These are phyloP conservation scores for Noccaea bulbosa DNA, from an alignment of 345 rosid species.

Conservation along the genomic window DNA sequence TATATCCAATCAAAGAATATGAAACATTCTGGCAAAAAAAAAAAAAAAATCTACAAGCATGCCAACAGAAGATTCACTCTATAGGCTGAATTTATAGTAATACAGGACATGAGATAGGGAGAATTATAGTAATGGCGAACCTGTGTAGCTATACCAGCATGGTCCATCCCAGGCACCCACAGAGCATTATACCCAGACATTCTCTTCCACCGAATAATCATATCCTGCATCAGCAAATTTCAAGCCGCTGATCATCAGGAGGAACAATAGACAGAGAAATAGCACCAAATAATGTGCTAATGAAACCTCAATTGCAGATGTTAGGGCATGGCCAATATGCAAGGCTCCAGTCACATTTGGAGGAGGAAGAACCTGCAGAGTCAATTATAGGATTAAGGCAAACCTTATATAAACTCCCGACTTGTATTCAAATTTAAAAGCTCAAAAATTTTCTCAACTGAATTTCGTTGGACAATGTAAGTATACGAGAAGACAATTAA, in stretches of 20 bases:
- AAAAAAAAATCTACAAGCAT: constrained; percentile 10
- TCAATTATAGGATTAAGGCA: constrained; percentile 20
- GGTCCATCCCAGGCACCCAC: constrained; percentile 98
- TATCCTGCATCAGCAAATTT: constrained; percentile 59
- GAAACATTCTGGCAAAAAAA: constrained; percentile 12
- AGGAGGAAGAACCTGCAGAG: constrained; percentile 87
- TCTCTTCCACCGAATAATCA: constrained; percentile 88
- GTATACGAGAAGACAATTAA: no score
- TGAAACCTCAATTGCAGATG: constrained; percentile 78
- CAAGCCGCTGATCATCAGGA: constrained; percentile 6
- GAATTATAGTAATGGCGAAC: constrained; percentile 43
- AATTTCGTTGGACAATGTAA: neutral
- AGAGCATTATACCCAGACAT: constrained; percentile 93
- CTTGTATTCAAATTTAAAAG: no score
- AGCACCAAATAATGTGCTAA: constrained; percentile 20
- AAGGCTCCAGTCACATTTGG: constrained; percentile 98
- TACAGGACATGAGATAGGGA: constrained; percentile 1
- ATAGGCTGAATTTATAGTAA: constrained; percentile 8
- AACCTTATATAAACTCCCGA: neutral
- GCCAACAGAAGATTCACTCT: neutral
- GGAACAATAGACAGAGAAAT: constrained; percentile 5
- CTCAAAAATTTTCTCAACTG: no score
- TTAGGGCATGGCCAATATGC: constrained; percentile 97
- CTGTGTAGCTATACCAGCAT: constrained; percentile 99
- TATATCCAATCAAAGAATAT: constrained; percentile 8